These are phyloP conservation scores for Tolypocladium endophyticum DNA, from an alignment of 2,329 filamentous ascomycete species.

Conservation along the genomic window DNA sequence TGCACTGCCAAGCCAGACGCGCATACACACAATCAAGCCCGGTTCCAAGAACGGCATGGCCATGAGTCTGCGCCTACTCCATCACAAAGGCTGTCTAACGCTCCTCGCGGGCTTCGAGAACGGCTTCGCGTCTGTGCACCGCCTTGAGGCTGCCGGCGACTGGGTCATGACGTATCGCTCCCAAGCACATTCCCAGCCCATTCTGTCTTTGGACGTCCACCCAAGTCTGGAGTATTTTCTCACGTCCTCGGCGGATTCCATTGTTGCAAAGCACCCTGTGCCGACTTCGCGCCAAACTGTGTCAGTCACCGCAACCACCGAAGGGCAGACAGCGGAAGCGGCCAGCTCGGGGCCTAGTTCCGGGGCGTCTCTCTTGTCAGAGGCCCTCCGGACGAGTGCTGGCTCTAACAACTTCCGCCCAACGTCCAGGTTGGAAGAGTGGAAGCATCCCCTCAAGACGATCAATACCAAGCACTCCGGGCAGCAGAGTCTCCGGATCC, in stretches of 20 bases:
- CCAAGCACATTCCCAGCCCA: conserved; percentile 65
- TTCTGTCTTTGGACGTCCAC: conserved; percentile 61
- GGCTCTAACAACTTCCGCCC: not conserved
- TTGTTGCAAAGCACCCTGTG: conserved; percentile 67
- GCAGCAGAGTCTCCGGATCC: conserved; percentile 69
- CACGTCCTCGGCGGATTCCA: conserved; percentile 73
- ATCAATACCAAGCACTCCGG: conserved; percentile 80
- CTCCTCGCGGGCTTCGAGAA: conserved; percentile 78
- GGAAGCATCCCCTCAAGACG: conserved; percentile 43
- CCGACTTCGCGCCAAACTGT: conserved; percentile 22
- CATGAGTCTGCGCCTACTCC: conserved; percentile 65
- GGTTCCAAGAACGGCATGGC: conserved; percentile 63
- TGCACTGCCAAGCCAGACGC: conserved; percentile 61
- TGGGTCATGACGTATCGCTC: conserved; percentile 50
- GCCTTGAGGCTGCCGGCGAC: conserved; percentile 29
- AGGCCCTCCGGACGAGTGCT: conserved; percentile 6
- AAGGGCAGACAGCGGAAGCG: conserved; percentile 3
- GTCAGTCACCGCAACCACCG: conserved; percentile 9
- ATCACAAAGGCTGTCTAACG: conserved; percentile 38
- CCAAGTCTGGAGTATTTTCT: conserved; percentile 49
- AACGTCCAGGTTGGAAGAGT: conserved; percentile 14
- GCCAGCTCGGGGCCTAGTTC: conserved; percentile 5
- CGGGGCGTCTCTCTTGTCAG: conserved; percentile 14
- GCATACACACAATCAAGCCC: conserved; percentile 48
- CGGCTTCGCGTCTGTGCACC: conserved; percentile 60